Base-by-base conservation (phyloP, 2,329 filamentous ascomycete genomes). In the Thermoascus crustaceus region DNA sequence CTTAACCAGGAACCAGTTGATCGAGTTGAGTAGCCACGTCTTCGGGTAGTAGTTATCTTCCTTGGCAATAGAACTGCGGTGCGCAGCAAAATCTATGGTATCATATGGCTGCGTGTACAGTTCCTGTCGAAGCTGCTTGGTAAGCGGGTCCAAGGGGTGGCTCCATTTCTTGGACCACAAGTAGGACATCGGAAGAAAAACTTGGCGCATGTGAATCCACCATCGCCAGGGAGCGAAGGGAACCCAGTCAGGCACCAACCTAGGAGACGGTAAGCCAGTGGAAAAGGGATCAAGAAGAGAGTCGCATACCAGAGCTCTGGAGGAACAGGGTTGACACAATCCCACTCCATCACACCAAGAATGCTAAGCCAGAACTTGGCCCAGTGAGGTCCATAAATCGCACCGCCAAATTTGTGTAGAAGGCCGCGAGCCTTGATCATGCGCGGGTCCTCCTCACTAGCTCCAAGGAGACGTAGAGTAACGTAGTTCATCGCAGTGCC, bases 181-280 rank as follows among this genome's bases (percentile, higher is more conserved):
- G 54, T 83, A 95, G 1, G 82, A 79, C 86, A 96, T 95, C 4
- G 88, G 82, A 32, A 94, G 59, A 52, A 89, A 94, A n/a, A 98
- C 88, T 61, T 84, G 79, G n/a, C 91, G 85, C 61, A 95, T 95
- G 52, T 98, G 91, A 51, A 96, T 85, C 89, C 88, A 95, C 88
- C 89, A 95, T 46, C 86, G 72, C 86, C 87, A 94, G 0, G 89
- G 89, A 4, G 86, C 79, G 53, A 94, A 73, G 1, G 88, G 88
- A 3, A 86, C 73, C 86, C 86, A 94, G 58, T 94, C 85, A 0
- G 88, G 88, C 3, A 95, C 66, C 25, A 94, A 70, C 69, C 68
- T 72, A 37, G 3, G 22, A 14, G 33, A 34, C 32, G 13, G 27
- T 44, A 34, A 53, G 40, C 20, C 34, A 24, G 11, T 17, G 21